Evolutionary conservation across 306 rosid species (phyloP).

Genomic region (Clitoria ternatea): DNA sequence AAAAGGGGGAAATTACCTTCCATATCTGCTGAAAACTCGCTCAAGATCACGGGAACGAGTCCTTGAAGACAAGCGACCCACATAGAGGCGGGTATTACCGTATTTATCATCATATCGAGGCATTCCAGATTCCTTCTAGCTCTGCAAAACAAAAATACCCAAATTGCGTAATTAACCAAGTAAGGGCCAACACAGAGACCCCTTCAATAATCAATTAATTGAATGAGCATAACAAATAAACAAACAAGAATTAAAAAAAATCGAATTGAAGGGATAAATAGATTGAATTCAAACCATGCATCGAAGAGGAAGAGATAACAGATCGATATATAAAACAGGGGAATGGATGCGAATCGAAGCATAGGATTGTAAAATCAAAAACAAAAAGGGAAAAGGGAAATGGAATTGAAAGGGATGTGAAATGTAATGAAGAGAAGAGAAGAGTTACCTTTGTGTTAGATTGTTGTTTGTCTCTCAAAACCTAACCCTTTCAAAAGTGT

Average conservation of each 20-base stretch:
- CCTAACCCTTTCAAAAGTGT: slow-evolving; percentile 24
- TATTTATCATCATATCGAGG: slow-evolving; percentile 80
- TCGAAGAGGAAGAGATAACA: neutral
- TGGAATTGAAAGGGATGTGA: neutral
- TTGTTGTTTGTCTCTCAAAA: neutral
- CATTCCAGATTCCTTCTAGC: slow-evolving; percentile 37
- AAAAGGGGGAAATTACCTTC: slow-evolving; percentile 41
- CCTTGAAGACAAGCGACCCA: slow-evolving; percentile 63
- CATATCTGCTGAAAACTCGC: slow-evolving; percentile 62
- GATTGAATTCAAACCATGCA: neutral
- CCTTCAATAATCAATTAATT: neutral
- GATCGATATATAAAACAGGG: neutral
- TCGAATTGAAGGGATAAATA: neutral
- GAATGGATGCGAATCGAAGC: neutral
- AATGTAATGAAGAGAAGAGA: neutral
- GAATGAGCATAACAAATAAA: neutral
- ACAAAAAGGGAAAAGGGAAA: neutral
- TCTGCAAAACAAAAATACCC: neutral
- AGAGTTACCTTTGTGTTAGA: neutral
- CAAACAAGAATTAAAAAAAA: neutral
- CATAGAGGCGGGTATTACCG: slow-evolving; percentile 65
- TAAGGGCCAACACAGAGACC: neutral
- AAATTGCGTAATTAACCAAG: neutral
- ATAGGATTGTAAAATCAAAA: neutral
- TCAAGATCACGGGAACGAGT: slow-evolving; percentile 77